Evolutionary conservation across 164 flowering plant genomes (phyloP), one percentile per base, ranked within the genome.

Genomic region (Vitis labrusca): DNA sequence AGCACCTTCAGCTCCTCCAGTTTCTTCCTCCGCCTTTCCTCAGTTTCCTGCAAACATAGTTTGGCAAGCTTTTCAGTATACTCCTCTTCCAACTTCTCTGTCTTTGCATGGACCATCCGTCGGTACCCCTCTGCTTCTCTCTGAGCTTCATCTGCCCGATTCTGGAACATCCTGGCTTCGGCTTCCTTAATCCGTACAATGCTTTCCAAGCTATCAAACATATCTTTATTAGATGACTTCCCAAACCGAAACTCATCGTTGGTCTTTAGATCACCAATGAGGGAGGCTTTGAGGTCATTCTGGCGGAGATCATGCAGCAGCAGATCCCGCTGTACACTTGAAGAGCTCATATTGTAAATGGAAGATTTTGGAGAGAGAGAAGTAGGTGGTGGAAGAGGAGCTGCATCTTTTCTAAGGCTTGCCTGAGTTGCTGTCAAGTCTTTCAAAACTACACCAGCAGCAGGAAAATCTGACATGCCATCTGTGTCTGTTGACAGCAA

Each of bases 91-190:
- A 93, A 66, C 64, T 87, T 85, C 73, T 85, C 91, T 29, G 72
- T 78, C 66, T 76, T 84, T 2, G 78, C 68, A n/a, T 81, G 76
- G 14, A 85, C 86, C 82, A 91, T 77, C 61, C 79, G 69, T n/a
- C 74, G 72, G 76, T 70, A 86, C 15, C 77, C 73, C 64, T 95
- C 99, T 4, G 96, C 93, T 63, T 93, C 98, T 67, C 87, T 83
- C 32, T 88, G 76, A 10, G 99, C 98, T 27, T 93, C 97, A 73
- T 93, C 99, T 16, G 98, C 97, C n/a, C 83, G 82, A 74, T 47
- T 83, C 74, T 93, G 94, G 78, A 93, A 95, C 97, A 95, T 90
- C 73, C 86, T 82, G 8, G 97, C 92, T 71, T 93, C 99, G 3
- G 89, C 90, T 73, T 93, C 96, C 77, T 95, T 95, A 2, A 91